Evolutionary conservation across 495 filamentous ascomycete genomes (phyloP), one percentile per base, ranked within the genome.

Genomic region (Aspergillus cavernicola): DNA sequence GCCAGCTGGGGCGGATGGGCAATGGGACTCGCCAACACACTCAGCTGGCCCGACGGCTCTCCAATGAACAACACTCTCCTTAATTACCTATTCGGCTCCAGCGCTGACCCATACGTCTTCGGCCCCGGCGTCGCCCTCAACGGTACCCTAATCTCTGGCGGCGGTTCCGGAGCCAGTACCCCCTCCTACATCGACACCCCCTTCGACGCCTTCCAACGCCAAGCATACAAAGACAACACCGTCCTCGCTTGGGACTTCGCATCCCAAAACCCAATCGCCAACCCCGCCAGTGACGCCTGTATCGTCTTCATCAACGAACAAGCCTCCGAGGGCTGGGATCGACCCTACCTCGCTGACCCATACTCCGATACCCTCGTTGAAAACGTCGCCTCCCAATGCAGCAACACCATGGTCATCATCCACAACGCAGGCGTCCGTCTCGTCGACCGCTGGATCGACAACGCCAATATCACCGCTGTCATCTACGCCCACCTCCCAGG

Each of bases 401-500:
- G 51, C 41, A 85, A 84, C 65, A 80, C 77, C 6, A 66, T 81
- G 0, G 79, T 80, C 0, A 60, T 80, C 4, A 52, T 76, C 15
- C 77, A 80, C 53, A 70, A 67, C 11, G 67, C 58, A 33, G 76
- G 78, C 16, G 65, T 62, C 33, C 61, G 64, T 9, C 37, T 62
- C 4, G 78, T 86, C 10, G 64, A 71, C 32, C 48, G 59, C 0
- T 78, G 72, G 71, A 63, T 74, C 23, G 57, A 67, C 28, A 63
- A 84, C 4, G 77, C 80, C 12, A 81, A 79, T 55, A 75, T 95
- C 53, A 90, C 87, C 44, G 88, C 81, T 1, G 78, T 93, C 0
- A 60, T 95, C 12, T 78, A 85, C 43, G 88, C 85, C n/a, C 83
- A 89, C 61, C 74, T 93, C 0, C 87, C 88, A 0, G 87, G 88